Percentiles rank a stretch among this genome's conserved stretches.
phyloP scores from a whole-genome alignment of 768 basidiomycete genomes.

The Lentinula raphanica region DNA sequence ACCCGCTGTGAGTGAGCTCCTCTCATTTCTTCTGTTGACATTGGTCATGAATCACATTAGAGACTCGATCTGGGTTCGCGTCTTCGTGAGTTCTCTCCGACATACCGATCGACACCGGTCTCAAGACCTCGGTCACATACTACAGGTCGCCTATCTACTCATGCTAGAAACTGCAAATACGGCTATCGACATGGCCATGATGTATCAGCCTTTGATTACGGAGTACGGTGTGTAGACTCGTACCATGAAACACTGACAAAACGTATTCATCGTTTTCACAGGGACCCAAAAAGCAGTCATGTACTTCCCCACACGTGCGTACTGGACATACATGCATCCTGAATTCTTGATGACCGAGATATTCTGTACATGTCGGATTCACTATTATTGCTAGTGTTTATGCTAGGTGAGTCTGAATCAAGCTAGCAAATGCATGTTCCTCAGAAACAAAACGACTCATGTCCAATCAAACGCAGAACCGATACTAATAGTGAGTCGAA shows the following conservation, averaged over 20 bases:
- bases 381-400: constrained; percentile 17
- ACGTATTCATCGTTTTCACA: constrained; percentile 6
- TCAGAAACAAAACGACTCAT: constrained; percentile 3
- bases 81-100: constrained; percentile 33
- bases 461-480: background rate
- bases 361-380: too few species aligned
- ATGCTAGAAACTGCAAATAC: constrained; percentile 39
- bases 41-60: constrained; percentile 19
- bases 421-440: constrained; percentile 15
- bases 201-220: constrained; percentile 41
- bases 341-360: too few species aligned
- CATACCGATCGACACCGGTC: too few species aligned
- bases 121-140: too few species aligned
- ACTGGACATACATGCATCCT: background rate
- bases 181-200: constrained; percentile 37
- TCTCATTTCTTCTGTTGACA: background rate
- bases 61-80: constrained; percentile 36
- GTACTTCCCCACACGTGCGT: constrained; percentile 24
- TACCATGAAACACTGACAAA: too few species aligned
- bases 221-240: constrained; percentile 28
- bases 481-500: background rate
- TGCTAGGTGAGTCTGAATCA: constrained; percentile 15
- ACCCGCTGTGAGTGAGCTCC: background rate
- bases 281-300: constrained; percentile 27
- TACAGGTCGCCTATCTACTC: constrained; percentile 39